phyloP scores from a whole-genome alignment of 2,329 filamentous ascomycete species.

The Colletotrichum limetticola region DNA sequence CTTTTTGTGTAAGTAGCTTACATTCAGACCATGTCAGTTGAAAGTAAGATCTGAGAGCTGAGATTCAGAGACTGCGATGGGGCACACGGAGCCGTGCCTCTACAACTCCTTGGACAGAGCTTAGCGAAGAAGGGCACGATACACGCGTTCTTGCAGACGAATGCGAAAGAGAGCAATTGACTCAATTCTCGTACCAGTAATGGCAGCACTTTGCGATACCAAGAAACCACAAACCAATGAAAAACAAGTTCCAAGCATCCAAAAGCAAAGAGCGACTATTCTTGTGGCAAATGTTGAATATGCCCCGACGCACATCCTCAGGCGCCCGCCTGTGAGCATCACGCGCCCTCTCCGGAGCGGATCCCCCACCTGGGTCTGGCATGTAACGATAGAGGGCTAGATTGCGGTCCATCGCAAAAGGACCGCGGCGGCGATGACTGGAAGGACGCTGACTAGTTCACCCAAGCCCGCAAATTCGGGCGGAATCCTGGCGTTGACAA shows the following conservation, averaged over 20 bases:
- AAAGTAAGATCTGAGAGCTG: neutral
- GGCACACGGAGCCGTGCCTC: neutral
- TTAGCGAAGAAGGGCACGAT: neutral
- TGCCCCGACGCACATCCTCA: slow-evolving; percentile 19
- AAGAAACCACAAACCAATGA: neutral
- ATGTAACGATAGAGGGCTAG: slow-evolving; percentile 25
- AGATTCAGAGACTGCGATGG: neutral
- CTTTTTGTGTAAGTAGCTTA: neutral
- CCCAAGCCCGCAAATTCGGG: slow-evolving; percentile 76
- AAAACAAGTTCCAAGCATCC: neutral
- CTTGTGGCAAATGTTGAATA: slow-evolving; percentile 21
- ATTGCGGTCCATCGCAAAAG: slow-evolving; percentile 54
- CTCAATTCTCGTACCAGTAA: neutral
- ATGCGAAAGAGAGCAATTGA: neutral
- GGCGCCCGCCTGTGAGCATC: neutral
- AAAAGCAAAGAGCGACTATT: neutral
- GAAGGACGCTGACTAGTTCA: slow-evolving; percentile 79
- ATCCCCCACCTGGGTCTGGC: neutral
- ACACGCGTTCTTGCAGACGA: neutral
- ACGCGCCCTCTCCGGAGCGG: slow-evolving; percentile 9
- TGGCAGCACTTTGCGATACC: neutral
- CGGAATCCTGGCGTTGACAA: slow-evolving; percentile 63
- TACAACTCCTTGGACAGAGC: neutral
- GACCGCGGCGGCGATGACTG: slow-evolving; percentile 71
- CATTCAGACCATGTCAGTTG: neutral